These are phyloP conservation scores for Paramecium pentaurelia DNA, from an alignment of 73 alveolate species.

Conservation along the genomic window DNA sequence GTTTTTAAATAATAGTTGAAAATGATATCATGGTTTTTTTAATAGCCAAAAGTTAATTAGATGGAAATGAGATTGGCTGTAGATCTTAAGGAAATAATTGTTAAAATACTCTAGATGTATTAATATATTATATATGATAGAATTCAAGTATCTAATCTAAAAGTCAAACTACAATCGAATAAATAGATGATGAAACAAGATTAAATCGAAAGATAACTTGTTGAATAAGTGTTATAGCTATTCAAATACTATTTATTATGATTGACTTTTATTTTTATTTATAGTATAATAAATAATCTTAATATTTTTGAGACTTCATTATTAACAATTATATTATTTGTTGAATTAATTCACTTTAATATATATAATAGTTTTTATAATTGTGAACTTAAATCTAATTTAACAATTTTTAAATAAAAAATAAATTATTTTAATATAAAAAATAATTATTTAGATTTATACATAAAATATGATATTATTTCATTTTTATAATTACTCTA, in stretches of 20 bases:
- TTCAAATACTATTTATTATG: background rate
- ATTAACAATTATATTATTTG: too few species aligned
- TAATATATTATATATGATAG: background rate
- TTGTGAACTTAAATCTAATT: too few species aligned
- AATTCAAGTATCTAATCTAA: background rate
- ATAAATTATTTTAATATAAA: background rate
- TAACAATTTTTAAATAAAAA: background rate
- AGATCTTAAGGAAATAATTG: background rate
- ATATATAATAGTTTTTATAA: too few species aligned
- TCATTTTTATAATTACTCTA: background rate
- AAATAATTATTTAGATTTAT: background rate
- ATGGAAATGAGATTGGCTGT: constrained; percentile 42
- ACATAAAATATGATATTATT: background rate
- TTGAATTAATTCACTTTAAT: too few species aligned
- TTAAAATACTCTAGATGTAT: background rate
- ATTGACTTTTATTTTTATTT: background rate
- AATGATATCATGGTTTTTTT: background rate
- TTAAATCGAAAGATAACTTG: background rate
- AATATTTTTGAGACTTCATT: too few species aligned
- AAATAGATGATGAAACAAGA: background rate
- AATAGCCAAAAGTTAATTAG: background rate
- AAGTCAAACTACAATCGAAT: background rate
- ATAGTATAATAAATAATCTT: too few species aligned
- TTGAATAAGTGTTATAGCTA: background rate
- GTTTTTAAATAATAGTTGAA: background rate